Evolutionary conservation across 768 basidiomycete genomes (phyloP), one percentile per base, ranked within the genome.

Genomic region (Saitozyma sp.): DNA sequence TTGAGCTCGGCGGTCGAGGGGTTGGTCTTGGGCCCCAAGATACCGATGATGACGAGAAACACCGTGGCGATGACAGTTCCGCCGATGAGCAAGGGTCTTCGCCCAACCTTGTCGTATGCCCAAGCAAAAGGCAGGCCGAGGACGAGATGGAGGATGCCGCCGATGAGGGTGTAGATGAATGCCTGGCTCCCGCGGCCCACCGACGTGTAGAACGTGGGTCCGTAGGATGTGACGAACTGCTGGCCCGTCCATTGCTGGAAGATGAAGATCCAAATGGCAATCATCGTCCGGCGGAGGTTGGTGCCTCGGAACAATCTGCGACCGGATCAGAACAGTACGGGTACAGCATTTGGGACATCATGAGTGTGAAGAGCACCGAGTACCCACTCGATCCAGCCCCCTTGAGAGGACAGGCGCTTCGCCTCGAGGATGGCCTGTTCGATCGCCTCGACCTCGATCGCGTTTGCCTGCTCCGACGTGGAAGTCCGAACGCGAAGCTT

Each of bases 201-300:
- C 14, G 61, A 58, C 8, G 54, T 48, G 52, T 56, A 55, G 57
- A 66, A 66, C 11, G 13, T 46, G 9, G 63, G 56, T 13, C 63
- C 63, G 59, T 59, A 65, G 6, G 59, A 29, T 13, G 56, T 58
- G 48, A 20, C 45, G 59, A 65, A 65, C 53, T 65, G 64, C 13
- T 53, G 52, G 1, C 64, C 64, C 19, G 51, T 60, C 13, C 54
- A 42, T 42, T 65, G 56, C 37, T 62, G 40, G 29, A 62, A 42
- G 53, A 56, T 19, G 56, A 61, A 66, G 14, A 66, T 43, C 17
- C 17, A 17, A 8, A 58, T 19, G 6, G 55, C 56, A 10, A 41
- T 38, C 29, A 52, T 29, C n/a, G 49, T 50, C 9, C 49, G 49
- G 9, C 49, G 9, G 17, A 50, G 49, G n/a, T 50, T 50, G 49